A percentile compares a stretch with the other conserved stretches of the same genome.
Conservation (phyloP, 768 basidiomycete genomes). For the Lactarius evosmus region DNA sequence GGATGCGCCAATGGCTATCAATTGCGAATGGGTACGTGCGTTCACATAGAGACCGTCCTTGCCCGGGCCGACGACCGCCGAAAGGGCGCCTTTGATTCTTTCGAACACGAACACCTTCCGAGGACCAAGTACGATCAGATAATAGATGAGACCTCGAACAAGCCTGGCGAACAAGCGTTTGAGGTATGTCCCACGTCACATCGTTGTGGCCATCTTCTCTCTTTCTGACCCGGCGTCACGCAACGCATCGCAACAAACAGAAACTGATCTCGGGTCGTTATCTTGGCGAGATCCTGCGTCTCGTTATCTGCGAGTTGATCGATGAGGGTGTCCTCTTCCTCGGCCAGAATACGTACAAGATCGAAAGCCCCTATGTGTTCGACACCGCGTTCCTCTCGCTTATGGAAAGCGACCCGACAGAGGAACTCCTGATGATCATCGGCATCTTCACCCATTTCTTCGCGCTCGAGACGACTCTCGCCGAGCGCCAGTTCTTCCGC, state of each 20-base stretch:
- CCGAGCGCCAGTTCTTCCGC: slow-evolving; percentile 97
- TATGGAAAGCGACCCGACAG: slow-evolving; percentile 97
- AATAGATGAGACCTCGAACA: slow-evolving; percentile 94
- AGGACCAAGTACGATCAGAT: slow-evolving; percentile 90
- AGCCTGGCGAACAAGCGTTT: slow-evolving; percentile 92
- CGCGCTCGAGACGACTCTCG: slow-evolving; percentile 90
- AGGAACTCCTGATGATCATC: slow-evolving; percentile 94
- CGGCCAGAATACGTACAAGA: slow-evolving; percentile 97
- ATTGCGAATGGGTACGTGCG: slow-evolving; percentile 91
- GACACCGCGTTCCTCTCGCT: slow-evolving; percentile 97
- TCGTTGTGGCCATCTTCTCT: neutral
- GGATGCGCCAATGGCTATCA: slow-evolving; percentile 82
- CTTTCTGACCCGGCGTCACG: slow-evolving; percentile 9
- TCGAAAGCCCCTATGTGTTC: slow-evolving; percentile 88
- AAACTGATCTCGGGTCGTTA: slow-evolving; percentile 97
- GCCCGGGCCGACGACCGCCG: slow-evolving; percentile 1
- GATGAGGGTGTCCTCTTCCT: slow-evolving; percentile 97
- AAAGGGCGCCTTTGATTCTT: slow-evolving; percentile 96
- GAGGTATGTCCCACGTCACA: slow-evolving; percentile 49
- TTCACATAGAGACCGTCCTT: neutral
- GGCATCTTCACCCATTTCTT: slow-evolving; percentile 98
- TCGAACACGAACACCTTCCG: slow-evolving; percentile 90
- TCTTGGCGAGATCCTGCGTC: slow-evolving; percentile 93
- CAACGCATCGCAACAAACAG: too few species aligned
- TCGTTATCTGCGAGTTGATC: slow-evolving; percentile 92